Conservation (phyloP, 169 alveolate genomes). For the Theileria orientalis region DNA sequence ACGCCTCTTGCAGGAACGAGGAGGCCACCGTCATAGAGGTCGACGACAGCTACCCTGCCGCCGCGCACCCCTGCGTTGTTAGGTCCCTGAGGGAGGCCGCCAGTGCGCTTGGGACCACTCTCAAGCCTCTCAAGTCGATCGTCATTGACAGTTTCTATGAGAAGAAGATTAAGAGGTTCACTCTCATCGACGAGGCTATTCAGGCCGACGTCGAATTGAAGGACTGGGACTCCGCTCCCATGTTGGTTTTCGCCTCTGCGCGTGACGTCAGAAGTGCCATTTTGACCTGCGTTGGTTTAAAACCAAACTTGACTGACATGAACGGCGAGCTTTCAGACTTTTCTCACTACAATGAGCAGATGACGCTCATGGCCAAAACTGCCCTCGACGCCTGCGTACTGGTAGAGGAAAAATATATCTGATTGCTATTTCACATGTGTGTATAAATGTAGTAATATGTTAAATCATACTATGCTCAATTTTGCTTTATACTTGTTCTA, state of each 20-base stretch:
- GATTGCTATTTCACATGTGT: neutral
- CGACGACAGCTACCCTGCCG: slow-evolving; percentile 41
- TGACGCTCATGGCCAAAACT: slow-evolving; percentile 1
- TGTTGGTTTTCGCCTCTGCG: slow-evolving; percentile 14
- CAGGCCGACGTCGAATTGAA: slow-evolving; percentile 37
- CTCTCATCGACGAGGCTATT: slow-evolving; percentile 8
- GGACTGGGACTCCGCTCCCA: slow-evolving; percentile 37
- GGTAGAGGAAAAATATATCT: neutral
- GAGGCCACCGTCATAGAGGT: slow-evolving; percentile 3
- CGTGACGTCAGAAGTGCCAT: slow-evolving; percentile 33
- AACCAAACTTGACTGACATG: neutral
- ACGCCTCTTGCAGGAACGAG: slow-evolving; percentile 41
- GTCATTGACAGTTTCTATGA: slow-evolving; percentile 43
- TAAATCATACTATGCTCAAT: neutral
- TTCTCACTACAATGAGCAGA: neutral
- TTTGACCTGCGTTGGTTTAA: neutral
- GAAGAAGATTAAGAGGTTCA: slow-evolving; percentile 7
- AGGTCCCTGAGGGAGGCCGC: slow-evolving; percentile 38
- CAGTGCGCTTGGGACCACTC: slow-evolving; percentile 10
- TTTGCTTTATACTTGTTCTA: neutral
- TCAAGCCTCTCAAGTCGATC: slow-evolving; percentile 19
- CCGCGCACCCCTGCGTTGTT: slow-evolving; percentile 48
- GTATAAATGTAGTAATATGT: neutral
- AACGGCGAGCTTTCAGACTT: slow-evolving; percentile 1
- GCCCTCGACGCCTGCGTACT: slow-evolving; percentile 4